Evolutionary conservation across 129 eudicot species (phyloP).

Genomic region (Kitagawia praeruptora): DNA sequence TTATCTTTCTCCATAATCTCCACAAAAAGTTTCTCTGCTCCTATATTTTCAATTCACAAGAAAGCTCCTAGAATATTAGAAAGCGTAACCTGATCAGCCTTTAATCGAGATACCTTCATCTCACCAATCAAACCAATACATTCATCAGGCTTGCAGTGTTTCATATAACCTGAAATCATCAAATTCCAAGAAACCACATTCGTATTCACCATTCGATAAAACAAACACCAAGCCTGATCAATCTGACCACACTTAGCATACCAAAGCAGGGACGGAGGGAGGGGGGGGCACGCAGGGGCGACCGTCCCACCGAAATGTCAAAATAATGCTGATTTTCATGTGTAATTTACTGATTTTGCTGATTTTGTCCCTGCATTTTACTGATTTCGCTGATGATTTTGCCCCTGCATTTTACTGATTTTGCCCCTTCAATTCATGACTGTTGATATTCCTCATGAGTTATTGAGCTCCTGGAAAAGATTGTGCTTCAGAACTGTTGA

Average conservation of each 20-base stretch:
- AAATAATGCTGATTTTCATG: no score
- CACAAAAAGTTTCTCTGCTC: conserved; percentile 24
- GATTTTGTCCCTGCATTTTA: no score
- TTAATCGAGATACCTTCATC: conserved; percentile 22
- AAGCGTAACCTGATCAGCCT: conserved; percentile 26
- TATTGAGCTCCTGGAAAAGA: no score
- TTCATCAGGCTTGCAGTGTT: conserved; percentile 19
- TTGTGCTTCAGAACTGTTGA: no score
- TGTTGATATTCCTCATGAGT: no score
- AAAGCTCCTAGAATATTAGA: conserved; percentile 40
- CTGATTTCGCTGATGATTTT: no score
- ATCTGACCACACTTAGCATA: conserved; percentile 43
- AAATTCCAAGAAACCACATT: conserved; percentile 40
- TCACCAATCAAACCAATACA: conserved; percentile 28
- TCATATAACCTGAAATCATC: conserved; percentile 41
- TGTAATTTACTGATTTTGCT: no score
- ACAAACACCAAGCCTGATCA: conserved; percentile 31
- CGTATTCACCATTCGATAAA: conserved; percentile 25
- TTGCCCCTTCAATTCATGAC: no score
- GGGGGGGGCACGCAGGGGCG: no score
- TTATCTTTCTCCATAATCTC: conserved; percentile 34
- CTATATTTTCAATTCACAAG: conserved; percentile 20
- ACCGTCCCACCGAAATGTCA: no score
- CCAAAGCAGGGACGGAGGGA: no score
- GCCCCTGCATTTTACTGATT: no score